These are phyloP conservation scores for Trametes elegans DNA, from an alignment of 768 basidiomycete species.

Conservation along the genomic window DNA sequence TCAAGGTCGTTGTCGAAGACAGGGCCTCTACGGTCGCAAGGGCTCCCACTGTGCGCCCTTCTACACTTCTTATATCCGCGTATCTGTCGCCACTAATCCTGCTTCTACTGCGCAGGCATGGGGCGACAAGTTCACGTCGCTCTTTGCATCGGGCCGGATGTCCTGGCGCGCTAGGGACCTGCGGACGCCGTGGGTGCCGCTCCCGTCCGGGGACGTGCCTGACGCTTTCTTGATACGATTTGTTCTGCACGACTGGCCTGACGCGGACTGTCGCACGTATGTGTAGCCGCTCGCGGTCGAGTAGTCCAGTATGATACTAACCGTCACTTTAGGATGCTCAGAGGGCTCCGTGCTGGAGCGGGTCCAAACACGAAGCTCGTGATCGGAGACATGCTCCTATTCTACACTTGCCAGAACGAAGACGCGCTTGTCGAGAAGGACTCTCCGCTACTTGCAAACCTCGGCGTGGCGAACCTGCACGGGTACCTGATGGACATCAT, in stretches of 20 bases:
- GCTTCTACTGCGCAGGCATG: too few relatives aligned
- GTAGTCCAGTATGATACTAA: constrained; percentile 36
- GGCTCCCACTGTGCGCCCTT: too few relatives aligned
- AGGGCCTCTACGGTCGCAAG: too few relatives aligned
- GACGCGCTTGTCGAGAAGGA: background rate
- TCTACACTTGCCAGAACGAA: constrained; percentile 1
- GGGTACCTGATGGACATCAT: constrained; percentile 6
- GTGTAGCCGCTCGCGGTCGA: background rate
- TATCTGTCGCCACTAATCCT: too few relatives aligned
- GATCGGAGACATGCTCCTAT: constrained; percentile 7
- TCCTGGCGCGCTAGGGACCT: too few relatives aligned
- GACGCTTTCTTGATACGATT: constrained; percentile 9
- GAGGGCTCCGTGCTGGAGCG: constrained; percentile 1
- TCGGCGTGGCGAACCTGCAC: background rate
- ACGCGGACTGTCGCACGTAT: background rate
- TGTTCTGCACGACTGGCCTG: constrained; percentile 13
- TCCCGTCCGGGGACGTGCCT: constrained; percentile 33
- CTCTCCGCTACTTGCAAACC: background rate
- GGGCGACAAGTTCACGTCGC: too few relatives aligned
- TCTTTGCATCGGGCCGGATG: too few relatives aligned
- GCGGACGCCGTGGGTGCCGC: constrained; percentile 14
- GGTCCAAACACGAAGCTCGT: constrained; percentile 10
- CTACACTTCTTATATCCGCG: too few relatives aligned
- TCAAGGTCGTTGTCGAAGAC: constrained; percentile 16
- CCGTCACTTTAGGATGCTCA: constrained; percentile 48